Conservation (phyloP, 768 basidiomycete genomes). For the Amanita rimosa region DNA sequence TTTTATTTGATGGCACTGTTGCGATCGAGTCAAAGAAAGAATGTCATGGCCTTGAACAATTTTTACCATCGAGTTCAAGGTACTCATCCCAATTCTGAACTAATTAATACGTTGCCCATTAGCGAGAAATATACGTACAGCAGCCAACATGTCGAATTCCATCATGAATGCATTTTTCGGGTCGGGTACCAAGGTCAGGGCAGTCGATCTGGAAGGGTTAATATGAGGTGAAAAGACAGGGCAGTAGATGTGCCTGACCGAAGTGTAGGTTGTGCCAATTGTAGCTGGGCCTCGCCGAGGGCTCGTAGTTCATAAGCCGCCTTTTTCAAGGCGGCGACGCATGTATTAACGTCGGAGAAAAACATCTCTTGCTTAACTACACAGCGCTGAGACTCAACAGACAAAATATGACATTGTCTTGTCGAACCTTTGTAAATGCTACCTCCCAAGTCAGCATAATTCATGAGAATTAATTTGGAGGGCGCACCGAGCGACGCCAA, state of each 20-base stretch:
- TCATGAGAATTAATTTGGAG: not conserved
- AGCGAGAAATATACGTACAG: slow-evolving; percentile 26
- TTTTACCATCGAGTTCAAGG: slow-evolving; percentile 34
- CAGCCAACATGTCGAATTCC: slow-evolving; percentile 57
- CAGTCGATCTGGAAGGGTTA: slow-evolving; percentile 27
- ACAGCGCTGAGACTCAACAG: not conserved
- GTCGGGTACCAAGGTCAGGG: slow-evolving; percentile 43
- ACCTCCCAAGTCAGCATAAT: not conserved
- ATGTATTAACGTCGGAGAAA: slow-evolving; percentile 66
- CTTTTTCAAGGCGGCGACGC: slow-evolving; percentile 70
- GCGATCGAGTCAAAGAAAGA: not conserved
- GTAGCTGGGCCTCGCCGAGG: slow-evolving; percentile 40
- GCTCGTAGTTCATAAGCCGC: slow-evolving; percentile 55
- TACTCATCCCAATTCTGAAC: slow-evolving; percentile 54
- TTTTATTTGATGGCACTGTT: not conserved
- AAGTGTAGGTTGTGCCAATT: slow-evolving; percentile 59
- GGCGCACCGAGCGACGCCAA: slow-evolving; percentile 74
- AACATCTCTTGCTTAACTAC: slow-evolving; percentile 81
- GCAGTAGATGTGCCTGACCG: slow-evolving; percentile 29
- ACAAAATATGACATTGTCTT: not conserved
- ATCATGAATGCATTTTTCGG: slow-evolving; percentile 35
- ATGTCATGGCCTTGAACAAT: not conserved
- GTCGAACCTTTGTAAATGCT: slow-evolving; percentile 33
- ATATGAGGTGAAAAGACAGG: not conserved
- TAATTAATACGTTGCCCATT: not conserved